phyloP scores from a whole-genome alignment of 192 early-diverging fungal species.

The Spinellus fusiger region DNA sequence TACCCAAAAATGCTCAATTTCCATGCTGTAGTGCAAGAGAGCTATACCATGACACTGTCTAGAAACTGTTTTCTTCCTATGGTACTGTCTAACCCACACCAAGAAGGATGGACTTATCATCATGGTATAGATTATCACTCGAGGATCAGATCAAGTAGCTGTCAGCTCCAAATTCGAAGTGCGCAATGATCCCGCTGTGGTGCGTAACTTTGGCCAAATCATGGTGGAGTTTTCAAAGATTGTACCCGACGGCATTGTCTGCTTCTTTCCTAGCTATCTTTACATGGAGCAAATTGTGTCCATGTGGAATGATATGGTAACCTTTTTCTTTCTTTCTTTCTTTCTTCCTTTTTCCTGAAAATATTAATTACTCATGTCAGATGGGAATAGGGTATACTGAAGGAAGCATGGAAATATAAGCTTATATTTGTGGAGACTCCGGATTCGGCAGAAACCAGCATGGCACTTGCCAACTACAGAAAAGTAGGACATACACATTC shows the following conservation, averaged over 20 bases:
- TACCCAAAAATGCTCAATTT: slow-evolving; percentile 95
- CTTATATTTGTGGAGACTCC: slow-evolving; percentile 99
- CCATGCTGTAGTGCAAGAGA: slow-evolving; percentile 78
- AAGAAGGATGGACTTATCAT: neutral
- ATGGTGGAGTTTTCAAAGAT: slow-evolving; percentile 89
- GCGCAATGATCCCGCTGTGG: slow-evolving; percentile 96
- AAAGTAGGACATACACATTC: slow-evolving; percentile 35
- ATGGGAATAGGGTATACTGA: slow-evolving; percentile 70
- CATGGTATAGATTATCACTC: slow-evolving; percentile 68
- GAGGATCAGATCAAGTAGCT: slow-evolving; percentile 97
- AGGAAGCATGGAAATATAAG: slow-evolving; percentile 93
- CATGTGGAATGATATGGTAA: slow-evolving; percentile 96
- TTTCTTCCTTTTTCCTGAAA: neutral
- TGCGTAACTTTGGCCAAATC: slow-evolving; percentile 97
- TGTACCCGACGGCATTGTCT: slow-evolving; percentile 95
- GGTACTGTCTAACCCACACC: slow-evolving; percentile 42
- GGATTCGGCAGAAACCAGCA: slow-evolving; percentile 92
- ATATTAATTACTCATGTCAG: neutral
- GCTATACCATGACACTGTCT: slow-evolving; percentile 95
- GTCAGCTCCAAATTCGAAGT: slow-evolving; percentile 98
- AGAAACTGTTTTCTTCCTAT: slow-evolving; percentile 94
- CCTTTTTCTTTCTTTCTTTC: neutral
- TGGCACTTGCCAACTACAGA: slow-evolving; percentile 95
- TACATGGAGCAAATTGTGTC: slow-evolving; percentile 99
- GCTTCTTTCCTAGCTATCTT: slow-evolving; percentile 97